Evolutionary conservation across 805 yeast genomes (phyloP), one percentile per base, ranked within the genome.

Genomic region (Candida michaelii): DNA sequence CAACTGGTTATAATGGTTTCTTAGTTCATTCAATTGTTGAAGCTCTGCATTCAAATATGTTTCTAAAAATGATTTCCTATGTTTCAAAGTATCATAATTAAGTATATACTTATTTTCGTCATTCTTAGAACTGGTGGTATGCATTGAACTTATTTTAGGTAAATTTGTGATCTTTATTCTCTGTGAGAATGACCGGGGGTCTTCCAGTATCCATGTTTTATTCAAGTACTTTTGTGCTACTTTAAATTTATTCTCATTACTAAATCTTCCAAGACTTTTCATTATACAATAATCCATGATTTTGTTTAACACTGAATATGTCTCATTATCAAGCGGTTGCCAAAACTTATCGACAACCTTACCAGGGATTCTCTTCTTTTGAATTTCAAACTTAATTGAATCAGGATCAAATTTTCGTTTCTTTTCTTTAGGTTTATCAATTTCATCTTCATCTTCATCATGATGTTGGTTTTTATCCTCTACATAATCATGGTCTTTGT

Each of bases 1-100:
- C 5, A 59, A 44, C 14, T 58, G 55, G 9, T 51, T 48, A 36
- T 55, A 53, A 44, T 63, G 53, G 7, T 46, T 44, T 38, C 65
- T 60, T 13, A 70, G 51, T 8, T 63, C 69, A 25, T 54, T 48
- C 30, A 69, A 52, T 45, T 69, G 74, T 38, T 62, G 62, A 27
- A 60, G 33, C 46, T 70, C 75, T 2, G 74, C 73, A 65, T 56
- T 64, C 13, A 69, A 51, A 42, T 63, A 60, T 11, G 71, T 62
- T 43, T 69, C 74, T 34, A 66, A 44, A 27, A 51, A 53, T 13
- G 52, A 53, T 38, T 60, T 62, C 18, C 62, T 46, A 29, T 62
- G 44, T 6, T 44, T 36, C 17, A 62, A 42, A 11, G 44, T 51
- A 45, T 65, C 71, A 30, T 51, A 58, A 44, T 51, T 55, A 8